Base-by-base conservation (phyloP, 805 yeast genomes). In the Wickerhamiella sorbophila region DNA sequence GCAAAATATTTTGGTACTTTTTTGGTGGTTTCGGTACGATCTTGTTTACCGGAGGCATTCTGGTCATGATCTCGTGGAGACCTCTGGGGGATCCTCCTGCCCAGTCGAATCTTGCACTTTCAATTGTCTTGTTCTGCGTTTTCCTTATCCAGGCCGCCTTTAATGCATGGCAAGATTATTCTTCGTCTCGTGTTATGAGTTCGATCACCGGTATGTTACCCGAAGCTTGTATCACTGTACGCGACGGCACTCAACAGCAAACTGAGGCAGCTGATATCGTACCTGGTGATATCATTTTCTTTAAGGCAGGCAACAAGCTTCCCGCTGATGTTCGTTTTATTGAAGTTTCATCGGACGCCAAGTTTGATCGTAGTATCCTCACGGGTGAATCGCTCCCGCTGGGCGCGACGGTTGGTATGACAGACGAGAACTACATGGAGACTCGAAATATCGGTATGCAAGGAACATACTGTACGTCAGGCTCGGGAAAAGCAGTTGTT, bases 381-480 rank as follows among this genome's bases (percentile, higher is more conserved):
- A 87, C 96, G 0, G 97, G 97, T 40, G 96, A 87, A 61, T 75
- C 94, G 0, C 56, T 74, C 34, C 86, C 95, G 0, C 88, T 83
- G 6, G 70, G 66, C 4, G 75, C 70, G 2, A 59, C 70, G 1
- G 65, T 78, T 2, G 39, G 46, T 2, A 51, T 47, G 47, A 38
- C 57, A 57, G 39, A 45, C 57, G 9, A 51, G 70, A 48, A 53
- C 60, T 43, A 33, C 6, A 32, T 74, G 82, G 80, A 79, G 44
- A 74, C 95, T 56, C 64, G 66, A 10, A 75, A 77, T 43, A 80
- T 87, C 49, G 96, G 93, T 1, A 86, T 74, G 56, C 85, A 87
- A 95, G 96, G 96, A 37, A 87, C 96, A 4, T 66, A 87, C 52
- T 95, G 87, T 4, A 75, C 94, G 53, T 94, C 85, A 57, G 97